Evolutionary conservation across 116 monocot genomes (phyloP), one percentile per base, ranked within the genome.

Genomic region (Papilionanthe hybrid): DNA sequence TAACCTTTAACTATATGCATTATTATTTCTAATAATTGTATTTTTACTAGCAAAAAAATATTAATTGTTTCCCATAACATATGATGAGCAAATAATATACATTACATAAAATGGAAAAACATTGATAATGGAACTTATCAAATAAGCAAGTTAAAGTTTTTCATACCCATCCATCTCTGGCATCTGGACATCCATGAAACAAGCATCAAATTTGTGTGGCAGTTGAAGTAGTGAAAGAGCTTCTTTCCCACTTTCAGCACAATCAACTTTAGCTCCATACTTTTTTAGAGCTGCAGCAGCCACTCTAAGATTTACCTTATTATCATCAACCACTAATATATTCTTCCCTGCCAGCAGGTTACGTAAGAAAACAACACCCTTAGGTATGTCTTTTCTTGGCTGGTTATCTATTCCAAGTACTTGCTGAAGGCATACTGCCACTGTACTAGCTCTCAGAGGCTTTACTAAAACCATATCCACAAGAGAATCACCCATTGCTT

Each of bases 121-220:
- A 53, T 53, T 53, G 17, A 15, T 15, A 53, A 53, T 15, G 17
- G 53, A 53, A 43, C 27, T 72, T 48, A 27, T 27, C 7, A 12
- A 23, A n/a, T n/a, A 23, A 25, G 44, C 0, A n/a, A 73, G 30
- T 43, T 0, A 1, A 42, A 19, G 22, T 73, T 9, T 76, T 29
- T 68, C 89, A 55, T 90, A 98, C 98, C 98, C 98, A 81, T 98
- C 98, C 98, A 98, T 98, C 81, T 94, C 98, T 41, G 98, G 98
- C 98, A 98, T 98, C 83, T 98, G 98, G 78, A 98, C 89, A 86
- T 98, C 98, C 98, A 98, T 98, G 78, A 98, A 94, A 73, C 98
- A 98, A 50, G 93, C 93, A 85, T 98, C 93, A 53, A 93, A 98
- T 9, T 89, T 84, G 77, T 94, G 95, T 2, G 98, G 94, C 32